Conservation (phyloP, 306 rosid species). For the Prosopis cineraria region DNA sequence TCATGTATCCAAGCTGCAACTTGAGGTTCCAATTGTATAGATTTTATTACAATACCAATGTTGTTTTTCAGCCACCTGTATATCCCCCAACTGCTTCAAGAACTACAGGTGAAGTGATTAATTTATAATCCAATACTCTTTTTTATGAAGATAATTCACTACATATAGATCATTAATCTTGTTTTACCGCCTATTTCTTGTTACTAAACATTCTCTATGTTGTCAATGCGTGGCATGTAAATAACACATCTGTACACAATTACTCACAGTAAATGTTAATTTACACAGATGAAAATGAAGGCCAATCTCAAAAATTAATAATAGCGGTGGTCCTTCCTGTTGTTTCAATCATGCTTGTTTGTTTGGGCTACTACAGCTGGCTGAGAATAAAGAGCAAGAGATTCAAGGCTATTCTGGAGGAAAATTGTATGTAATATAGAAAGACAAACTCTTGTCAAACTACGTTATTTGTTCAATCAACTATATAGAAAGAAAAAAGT, state of each 20-base stretch:
- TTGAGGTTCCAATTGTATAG: not conserved
- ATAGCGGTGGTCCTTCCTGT: not conserved
- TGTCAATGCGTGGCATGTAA: too few relatives aligned
- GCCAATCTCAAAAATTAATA: not conserved
- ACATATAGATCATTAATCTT: too few relatives aligned
- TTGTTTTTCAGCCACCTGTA: not conserved
- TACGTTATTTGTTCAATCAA: too few relatives aligned
- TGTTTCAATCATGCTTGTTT: not conserved
- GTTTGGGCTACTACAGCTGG: not conserved
- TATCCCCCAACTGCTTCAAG: not conserved
- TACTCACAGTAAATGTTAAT: too few relatives aligned
- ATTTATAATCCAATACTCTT: not conserved
- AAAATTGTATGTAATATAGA: not conserved
- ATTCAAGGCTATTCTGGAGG: not conserved
- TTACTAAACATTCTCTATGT: too few relatives aligned
- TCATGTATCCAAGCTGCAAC: not conserved
- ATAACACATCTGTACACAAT: too few relatives aligned
- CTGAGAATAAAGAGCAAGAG: not conserved
- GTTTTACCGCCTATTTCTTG: too few relatives aligned
- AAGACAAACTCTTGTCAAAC: too few relatives aligned
- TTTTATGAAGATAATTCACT: not conserved
- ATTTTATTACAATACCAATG: not conserved
- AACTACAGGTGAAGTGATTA: not conserved
- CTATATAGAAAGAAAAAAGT: too few relatives aligned
- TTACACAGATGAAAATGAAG: not conserved